Conservation (phyloP, 805 yeast genomes). For the Zygotorulaspora florentina region DNA sequence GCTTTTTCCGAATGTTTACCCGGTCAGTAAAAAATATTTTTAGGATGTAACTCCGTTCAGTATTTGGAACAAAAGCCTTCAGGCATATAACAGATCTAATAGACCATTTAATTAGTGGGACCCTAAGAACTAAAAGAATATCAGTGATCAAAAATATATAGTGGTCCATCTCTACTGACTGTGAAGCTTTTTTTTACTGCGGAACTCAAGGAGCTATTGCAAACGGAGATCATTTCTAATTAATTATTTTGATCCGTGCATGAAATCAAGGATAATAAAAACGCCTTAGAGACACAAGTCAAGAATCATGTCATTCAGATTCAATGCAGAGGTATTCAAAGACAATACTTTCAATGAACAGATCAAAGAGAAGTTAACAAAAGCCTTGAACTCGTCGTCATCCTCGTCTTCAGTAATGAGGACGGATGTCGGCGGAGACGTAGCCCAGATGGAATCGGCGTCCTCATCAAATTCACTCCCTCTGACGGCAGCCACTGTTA, state of each 20-base stretch:
- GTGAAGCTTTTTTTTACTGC: too few relatives aligned
- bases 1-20: background rate
- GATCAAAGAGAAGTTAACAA: conserved; percentile 27
- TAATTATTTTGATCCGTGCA: background rate
- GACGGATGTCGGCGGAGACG: conserved; percentile 6
- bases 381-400: conserved; percentile 23
- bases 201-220: too few relatives aligned
- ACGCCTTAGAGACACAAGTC: background rate
- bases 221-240: too few relatives aligned
- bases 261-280: background rate
- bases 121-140: too few relatives aligned
- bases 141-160: too few relatives aligned
- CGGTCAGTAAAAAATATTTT: background rate
- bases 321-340: conserved; percentile 27
- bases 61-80: background rate
- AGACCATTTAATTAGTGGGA: too few relatives aligned
- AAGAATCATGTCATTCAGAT: conserved; percentile 30
- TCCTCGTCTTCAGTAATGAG: conserved; percentile 8
- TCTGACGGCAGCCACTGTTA: background rate
- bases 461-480: background rate
- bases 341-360: conserved; percentile 32
- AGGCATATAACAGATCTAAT: too few relatives aligned
- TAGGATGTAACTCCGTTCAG: background rate
- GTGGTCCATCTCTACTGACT: too few relatives aligned
- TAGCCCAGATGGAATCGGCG: background rate